These are phyloP conservation scores for Cyberlindnera lachancei DNA, from an alignment of 805 yeast genomes.

Conservation along the genomic window DNA sequence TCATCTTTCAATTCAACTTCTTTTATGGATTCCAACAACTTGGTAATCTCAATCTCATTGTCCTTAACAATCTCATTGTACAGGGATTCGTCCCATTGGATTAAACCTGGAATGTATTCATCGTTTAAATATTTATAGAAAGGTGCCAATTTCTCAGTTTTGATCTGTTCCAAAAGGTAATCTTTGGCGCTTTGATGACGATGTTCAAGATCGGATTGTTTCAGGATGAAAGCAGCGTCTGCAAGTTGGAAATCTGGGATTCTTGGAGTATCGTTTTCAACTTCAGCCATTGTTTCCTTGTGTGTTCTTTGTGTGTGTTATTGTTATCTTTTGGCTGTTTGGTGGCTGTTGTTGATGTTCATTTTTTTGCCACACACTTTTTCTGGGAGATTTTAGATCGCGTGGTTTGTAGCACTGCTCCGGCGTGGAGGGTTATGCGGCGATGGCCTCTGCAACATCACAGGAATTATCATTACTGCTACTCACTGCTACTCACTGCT, in stretches of 20 bases:
- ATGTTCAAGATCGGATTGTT: slow-evolving; percentile 29
- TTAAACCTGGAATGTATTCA: slow-evolving; percentile 30
- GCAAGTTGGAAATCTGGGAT: slow-evolving; percentile 81
- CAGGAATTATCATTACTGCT: too few species aligned
- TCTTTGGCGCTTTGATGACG: slow-evolving; percentile 36
- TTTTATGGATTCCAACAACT: slow-evolving; percentile 36
- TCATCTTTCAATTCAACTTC: slow-evolving; percentile 57
- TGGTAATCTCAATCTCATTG: slow-evolving; percentile 49
- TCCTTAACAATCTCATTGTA: slow-evolving; percentile 41
- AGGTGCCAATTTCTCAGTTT: slow-evolving; percentile 66
- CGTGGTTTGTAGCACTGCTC: neutral
- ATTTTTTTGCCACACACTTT: too few species aligned
- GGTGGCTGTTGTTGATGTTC: neutral
- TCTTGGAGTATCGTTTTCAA: slow-evolving; percentile 22
- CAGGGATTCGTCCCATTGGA: slow-evolving; percentile 54
- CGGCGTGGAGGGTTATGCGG: too few species aligned
- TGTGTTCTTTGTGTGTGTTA: neutral
- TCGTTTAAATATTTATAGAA: slow-evolving; percentile 64
- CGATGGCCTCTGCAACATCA: too few species aligned
- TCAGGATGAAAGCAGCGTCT: slow-evolving; percentile 66
- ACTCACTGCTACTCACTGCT: too few species aligned
- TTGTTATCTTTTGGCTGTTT: neutral
- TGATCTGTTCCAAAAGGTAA: slow-evolving; percentile 47
- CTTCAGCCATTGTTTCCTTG: neutral
- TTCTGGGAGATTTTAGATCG: too few species aligned